These are phyloP conservation scores for Hemisphaericaspora lyxosophila DNA, from an alignment of 1,139 yeast genomes.

Conservation along the genomic window DNA sequence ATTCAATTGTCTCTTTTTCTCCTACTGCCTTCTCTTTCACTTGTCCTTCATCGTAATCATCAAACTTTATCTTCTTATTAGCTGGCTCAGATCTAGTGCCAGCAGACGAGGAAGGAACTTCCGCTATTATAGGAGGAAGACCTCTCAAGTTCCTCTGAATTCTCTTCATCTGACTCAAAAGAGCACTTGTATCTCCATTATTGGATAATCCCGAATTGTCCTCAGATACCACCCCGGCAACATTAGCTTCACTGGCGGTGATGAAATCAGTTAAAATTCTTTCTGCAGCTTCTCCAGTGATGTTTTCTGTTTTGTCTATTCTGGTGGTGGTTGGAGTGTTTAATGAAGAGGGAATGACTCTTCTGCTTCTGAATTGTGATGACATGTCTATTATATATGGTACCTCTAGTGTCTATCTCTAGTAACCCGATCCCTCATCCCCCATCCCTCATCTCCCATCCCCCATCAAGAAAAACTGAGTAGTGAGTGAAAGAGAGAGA, in stretches of 20 bases:
- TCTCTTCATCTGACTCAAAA: conserved; percentile 60
- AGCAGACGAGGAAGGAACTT: conserved; percentile 18
- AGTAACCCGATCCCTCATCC: no score
- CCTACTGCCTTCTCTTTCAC: conserved; percentile 14
- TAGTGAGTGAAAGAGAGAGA: no score
- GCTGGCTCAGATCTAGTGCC: conserved; percentile 22
- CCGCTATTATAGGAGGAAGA: conserved; percentile 57
- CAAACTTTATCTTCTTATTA: conserved; percentile 31
- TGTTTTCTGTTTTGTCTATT: conserved; percentile 25
- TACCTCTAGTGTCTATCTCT: background rate
- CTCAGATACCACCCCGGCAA: conserved; percentile 8
- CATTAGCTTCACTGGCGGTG: conserved; percentile 31
- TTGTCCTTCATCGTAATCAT: conserved; percentile 20
- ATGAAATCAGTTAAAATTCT: conserved; percentile 47
- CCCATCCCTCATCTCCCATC: no score
- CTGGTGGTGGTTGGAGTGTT: conserved; percentile 51
- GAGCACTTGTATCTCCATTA: conserved; percentile 30
- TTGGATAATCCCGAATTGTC: conserved; percentile 22
- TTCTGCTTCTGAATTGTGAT: conserved; percentile 34
- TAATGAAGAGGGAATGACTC: conserved; percentile 44
- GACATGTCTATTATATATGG: conserved; percentile 18
- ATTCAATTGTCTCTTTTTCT: conserved; percentile 17
- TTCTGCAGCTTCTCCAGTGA: conserved; percentile 46
- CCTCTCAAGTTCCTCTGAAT: conserved; percentile 74
- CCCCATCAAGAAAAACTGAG: no score